Conservation (phyloP, 129 eudicot species). For the Flaveria trinervia region DNA sequence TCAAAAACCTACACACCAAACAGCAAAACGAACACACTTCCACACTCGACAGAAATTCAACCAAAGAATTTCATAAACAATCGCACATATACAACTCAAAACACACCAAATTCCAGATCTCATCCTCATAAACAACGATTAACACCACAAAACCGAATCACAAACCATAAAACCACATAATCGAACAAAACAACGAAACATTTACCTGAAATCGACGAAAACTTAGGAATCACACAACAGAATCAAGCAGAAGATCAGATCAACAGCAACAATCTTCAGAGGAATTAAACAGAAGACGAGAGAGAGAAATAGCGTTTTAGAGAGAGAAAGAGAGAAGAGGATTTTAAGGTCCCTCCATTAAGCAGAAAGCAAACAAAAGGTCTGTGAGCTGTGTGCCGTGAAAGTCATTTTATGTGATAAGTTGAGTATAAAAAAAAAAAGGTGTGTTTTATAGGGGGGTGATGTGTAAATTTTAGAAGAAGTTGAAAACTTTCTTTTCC, state of each 20-base stretch:
- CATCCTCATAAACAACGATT: slow-evolving; percentile 24
- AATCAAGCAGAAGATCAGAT: slow-evolving; percentile 21
- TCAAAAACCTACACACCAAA: neutral
- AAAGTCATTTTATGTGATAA: slow-evolving; percentile 37
- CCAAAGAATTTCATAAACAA: neutral
- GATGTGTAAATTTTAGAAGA: slow-evolving; percentile 20
- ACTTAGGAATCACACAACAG: neutral
- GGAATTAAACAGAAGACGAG: slow-evolving; percentile 29
- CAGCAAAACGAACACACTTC: slow-evolving; percentile 16
- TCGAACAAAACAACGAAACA: slow-evolving; percentile 17
- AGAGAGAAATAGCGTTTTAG: slow-evolving; percentile 27
- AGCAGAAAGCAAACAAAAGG: slow-evolving; percentile 59
- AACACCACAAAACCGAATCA: neutral
- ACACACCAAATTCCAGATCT: slow-evolving; percentile 33
- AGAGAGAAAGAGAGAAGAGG: slow-evolving; percentile 35
- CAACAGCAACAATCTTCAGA: slow-evolving; percentile 14
- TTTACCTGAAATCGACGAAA: slow-evolving; percentile 33
- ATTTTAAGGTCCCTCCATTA: slow-evolving; percentile 72
- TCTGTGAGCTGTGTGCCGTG: slow-evolving; percentile 47
- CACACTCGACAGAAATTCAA: neutral
- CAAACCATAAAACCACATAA: neutral
- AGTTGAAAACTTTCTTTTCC: slow-evolving; percentile 18
- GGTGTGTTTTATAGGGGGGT: slow-evolving; percentile 35
- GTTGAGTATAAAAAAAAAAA: slow-evolving; percentile 29
- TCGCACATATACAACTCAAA: neutral